Conservation (phyloP, 768 basidiomycete genomes). For the Lactarius sp. region DNA sequence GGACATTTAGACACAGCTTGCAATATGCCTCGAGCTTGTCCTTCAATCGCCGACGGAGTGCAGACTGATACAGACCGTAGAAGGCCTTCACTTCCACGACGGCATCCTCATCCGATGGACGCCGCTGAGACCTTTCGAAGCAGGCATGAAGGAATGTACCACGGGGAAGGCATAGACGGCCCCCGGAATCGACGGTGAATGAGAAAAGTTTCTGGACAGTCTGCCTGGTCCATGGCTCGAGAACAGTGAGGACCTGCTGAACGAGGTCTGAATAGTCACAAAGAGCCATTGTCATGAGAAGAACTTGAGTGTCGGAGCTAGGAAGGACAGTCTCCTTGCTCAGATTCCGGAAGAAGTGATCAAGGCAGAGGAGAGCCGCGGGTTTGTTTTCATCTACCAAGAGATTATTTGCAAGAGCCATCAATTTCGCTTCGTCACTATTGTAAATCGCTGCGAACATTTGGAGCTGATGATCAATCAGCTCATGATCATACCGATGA, state of each 20-base stretch:
- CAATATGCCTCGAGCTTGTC: conserved; percentile 5
- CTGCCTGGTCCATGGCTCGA: background rate
- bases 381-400: background rate
- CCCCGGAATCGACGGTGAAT: conserved; percentile 4
- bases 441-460: conserved; percentile 17
- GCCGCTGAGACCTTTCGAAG: background rate
- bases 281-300: background rate
- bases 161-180: conserved; percentile 9
- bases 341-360: conserved; percentile 10
- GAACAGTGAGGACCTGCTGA: background rate
- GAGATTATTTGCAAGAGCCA: background rate
- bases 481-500: background rate
- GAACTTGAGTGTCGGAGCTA: background rate
- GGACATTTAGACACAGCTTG: conserved; percentile 3
- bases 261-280: conserved; percentile 6
- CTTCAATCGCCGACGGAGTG: conserved; percentile 11
- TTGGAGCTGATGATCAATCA: conserved; percentile 1
- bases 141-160: conserved; percentile 10
- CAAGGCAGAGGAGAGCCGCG: conserved; percentile 22
- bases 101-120: background rate
- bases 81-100: conserved; percentile 6
- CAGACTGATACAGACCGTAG: background rate
- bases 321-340: background rate
- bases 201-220: conserved; percentile 7
- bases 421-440: background rate